phyloP scores from a whole-genome alignment of 2,329 filamentous ascomycete genomes.

The Cyphellophora attinorum region DNA sequence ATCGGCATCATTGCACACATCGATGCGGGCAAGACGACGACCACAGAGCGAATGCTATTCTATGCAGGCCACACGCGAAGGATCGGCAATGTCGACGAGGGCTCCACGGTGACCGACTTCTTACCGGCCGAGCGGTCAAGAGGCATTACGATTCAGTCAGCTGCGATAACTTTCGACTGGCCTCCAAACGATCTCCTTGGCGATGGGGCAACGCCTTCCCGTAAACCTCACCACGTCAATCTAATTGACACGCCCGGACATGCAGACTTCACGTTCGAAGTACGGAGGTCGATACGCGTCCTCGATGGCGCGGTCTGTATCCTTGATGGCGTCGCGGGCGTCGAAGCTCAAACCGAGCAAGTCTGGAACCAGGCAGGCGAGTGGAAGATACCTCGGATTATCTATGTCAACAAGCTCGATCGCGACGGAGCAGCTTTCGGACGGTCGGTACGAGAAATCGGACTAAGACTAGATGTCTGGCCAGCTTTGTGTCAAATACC shows the following conservation, averaged over 20 bases:
- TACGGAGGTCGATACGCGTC: conserved; percentile 78
- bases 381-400: conserved; percentile 72
- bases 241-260: conserved; percentile 95
- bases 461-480: conserved; percentile 67
- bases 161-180: conserved; percentile 92
- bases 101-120: conserved; percentile 95
- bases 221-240: conserved; percentile 60
- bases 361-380: conserved; percentile 87
- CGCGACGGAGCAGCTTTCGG: conserved; percentile 74
- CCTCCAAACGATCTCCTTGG: conserved; percentile 42
- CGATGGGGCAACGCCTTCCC: conserved; percentile 18
- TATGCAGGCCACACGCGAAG: conserved; percentile 83
- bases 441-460: conserved; percentile 77
- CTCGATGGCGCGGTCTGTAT: conserved; percentile 89
- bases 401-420: conserved; percentile 79
- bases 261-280: conserved; percentile 95
- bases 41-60: conserved; percentile 97
- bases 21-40: conserved; percentile 97
- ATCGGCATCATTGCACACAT: conserved; percentile 99
- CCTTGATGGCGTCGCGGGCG: conserved; percentile 82
- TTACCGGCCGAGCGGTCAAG: conserved; percentile 82
- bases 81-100: conserved; percentile 91
- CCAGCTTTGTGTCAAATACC: conserved; percentile 91
- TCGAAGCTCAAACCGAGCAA: conserved; percentile 93
- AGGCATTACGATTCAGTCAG: conserved; percentile 96